A percentile compares a stretch with the other conserved stretches of the same genome.
Conservation (phyloP, 805 yeast genomes). For the Suhomyces faveliae region DNA sequence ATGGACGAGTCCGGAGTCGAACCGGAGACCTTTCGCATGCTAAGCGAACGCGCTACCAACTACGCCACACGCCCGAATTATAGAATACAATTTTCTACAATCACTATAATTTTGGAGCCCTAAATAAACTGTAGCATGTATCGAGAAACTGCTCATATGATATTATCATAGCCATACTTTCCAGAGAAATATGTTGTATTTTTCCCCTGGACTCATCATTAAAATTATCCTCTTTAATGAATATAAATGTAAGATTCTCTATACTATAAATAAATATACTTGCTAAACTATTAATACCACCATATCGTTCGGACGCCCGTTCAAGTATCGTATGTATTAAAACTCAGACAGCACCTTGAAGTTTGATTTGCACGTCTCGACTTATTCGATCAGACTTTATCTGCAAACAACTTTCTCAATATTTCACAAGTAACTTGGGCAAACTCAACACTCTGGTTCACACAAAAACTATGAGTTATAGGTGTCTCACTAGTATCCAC, state of each 20-base stretch:
- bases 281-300: neutral
- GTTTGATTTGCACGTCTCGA: too few species aligned
- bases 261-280: too few species aligned
- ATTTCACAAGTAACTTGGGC: slow-evolving; percentile 39
- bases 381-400: neutral
- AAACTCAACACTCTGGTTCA: slow-evolving; percentile 52
- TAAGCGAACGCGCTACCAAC: slow-evolving; percentile 82
- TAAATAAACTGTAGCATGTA: too few species aligned
- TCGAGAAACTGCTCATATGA: too few species aligned
- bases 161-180: too few species aligned
- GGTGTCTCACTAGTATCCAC: slow-evolving; percentile 33
- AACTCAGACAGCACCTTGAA: too few species aligned
- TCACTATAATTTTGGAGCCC: too few species aligned
- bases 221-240: too few species aligned
- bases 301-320: neutral
- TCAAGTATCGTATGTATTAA: too few species aligned
- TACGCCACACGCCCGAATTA: slow-evolving; percentile 72
- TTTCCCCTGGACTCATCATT: too few species aligned
- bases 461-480: slow-evolving; percentile 61
- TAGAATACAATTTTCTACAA: neutral
- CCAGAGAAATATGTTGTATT: too few species aligned
- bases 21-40: slow-evolving; percentile 80
- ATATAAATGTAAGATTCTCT: slow-evolving; percentile 5
- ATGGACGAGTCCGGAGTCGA: slow-evolving; percentile 76
- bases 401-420: neutral